Base-by-base conservation (phyloP, 352 stramenopile genomes). In the Pythium graminicola region DNA sequence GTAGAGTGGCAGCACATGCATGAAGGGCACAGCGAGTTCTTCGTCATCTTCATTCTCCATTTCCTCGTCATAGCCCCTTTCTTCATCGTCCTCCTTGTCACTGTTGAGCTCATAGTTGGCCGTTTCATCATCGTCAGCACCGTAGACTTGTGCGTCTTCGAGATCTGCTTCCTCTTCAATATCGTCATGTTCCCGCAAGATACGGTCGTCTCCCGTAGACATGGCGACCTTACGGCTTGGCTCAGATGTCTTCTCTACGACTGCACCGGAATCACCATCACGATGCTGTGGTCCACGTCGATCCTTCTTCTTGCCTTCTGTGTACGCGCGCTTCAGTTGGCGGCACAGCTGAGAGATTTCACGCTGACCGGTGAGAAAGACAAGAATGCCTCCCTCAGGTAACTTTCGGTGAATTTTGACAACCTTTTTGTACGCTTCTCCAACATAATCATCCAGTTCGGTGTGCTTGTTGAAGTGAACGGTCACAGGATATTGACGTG, bases 401-500 rank as follows among this genome's bases (percentile, higher is more conserved):
- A 99, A 75, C 60, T 97, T 97, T 48, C 88, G 79, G 78, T 99
- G 97, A 54, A 99, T 99, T 67, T 97, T 97, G 19, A 94, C 58
- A 28, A 93, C 80, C 65, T 99, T 99, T 50, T 96, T 95, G 64
- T 97, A 98, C 7, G 93, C 91, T 28, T 88, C 94, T 29, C 84
- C 70, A 46, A 98, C 81, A 70, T 99, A 99, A 67, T 99, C 85
- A 33, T 97, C 81, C 47, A 99, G 68, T 57, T 98, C 96, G 1
- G 97, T 99, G 38, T 93, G 82, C 68, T 98, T 98, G 65, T 88
- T 97, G 65, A 99, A 99, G 74, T 99, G 96, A 49, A 98, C 85
- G 1, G 91, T 98, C 4, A 99, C 97, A 0, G 95, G 95, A 67
- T 97, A 96, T 61, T 98, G 97, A 50, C 97, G 80, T 22, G 93